Conservation (phyloP, 768 basidiomycete genomes). For the Coprinellus aureogranulatus region DNA sequence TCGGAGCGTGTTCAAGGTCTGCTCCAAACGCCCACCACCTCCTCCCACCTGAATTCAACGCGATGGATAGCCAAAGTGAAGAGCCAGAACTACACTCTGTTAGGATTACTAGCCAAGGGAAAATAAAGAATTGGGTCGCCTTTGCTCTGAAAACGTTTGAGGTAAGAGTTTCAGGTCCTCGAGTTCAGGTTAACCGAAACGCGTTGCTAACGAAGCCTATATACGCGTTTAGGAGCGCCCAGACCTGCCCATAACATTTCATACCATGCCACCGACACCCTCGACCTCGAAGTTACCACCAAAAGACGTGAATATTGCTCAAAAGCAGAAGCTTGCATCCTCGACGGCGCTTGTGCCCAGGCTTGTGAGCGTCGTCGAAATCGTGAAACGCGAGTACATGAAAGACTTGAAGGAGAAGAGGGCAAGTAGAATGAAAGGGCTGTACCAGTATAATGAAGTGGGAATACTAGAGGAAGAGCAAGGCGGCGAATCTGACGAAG, state of each 20-base stretch:
- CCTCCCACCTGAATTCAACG: too few relatives aligned
- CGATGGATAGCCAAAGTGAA: too few relatives aligned
- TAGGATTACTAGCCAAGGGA: constrained; percentile 56
- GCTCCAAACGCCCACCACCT: too few relatives aligned
- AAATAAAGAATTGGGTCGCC: constrained; percentile 51
- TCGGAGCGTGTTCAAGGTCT: too few relatives aligned
- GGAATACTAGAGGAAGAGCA: constrained; percentile 45
- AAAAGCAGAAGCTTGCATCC: constrained; percentile 24
- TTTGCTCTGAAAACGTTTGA: constrained; percentile 54
- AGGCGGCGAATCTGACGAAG: constrained; percentile 13
- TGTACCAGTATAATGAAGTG: constrained; percentile 78
- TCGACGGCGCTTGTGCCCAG: constrained; percentile 47
- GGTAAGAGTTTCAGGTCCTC: constrained; percentile 28
- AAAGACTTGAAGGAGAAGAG: constrained; percentile 44
- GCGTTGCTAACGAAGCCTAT: background rate
- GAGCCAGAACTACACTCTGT: constrained; percentile 16
- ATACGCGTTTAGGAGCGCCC: constrained; percentile 38
- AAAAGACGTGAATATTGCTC: constrained; percentile 8
- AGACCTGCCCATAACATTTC: constrained; percentile 49
- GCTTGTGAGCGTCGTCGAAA: constrained; percentile 76
- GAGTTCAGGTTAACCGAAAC: background rate
- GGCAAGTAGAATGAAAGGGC: constrained; percentile 45
- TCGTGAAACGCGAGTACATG: constrained; percentile 79
- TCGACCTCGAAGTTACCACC: constrained; percentile 26
- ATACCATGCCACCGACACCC: constrained; percentile 39